Evolutionary conservation across 108 stramenopile genomes (phyloP).

Genomic region (Tribonema minus): DNA sequence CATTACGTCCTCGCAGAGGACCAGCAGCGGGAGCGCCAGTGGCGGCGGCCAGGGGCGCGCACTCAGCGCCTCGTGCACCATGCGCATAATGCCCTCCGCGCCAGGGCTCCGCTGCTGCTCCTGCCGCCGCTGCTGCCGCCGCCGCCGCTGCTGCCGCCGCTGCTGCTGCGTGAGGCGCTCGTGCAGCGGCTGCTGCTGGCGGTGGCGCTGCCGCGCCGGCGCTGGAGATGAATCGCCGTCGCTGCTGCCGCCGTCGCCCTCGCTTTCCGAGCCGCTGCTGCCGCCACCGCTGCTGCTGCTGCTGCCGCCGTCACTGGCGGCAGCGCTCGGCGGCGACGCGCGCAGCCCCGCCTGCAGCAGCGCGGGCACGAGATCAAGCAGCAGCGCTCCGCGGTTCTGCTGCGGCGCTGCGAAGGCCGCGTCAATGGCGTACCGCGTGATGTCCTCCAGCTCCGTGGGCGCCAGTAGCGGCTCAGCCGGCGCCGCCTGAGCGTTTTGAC

Average conservation of each 20-base stretch:
- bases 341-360: background rate
- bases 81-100: background rate
- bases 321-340: background rate
- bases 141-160: no score
- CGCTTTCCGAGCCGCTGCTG: background rate
- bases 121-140: no score
- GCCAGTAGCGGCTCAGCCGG: background rate
- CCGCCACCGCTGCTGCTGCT: background rate
- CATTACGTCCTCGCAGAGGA: slow-evolving; percentile 12
- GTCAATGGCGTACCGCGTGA: background rate
- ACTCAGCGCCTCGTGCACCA: slow-evolving; percentile 1
- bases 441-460: background rate
- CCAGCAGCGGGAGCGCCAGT: slow-evolving; percentile 19
- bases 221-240: no score
- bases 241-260: background rate
- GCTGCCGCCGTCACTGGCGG: background rate
- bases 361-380: slow-evolving; percentile 21
- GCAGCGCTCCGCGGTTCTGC: slow-evolving; percentile 9
- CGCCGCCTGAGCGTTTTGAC: background rate
- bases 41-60: slow-evolving; percentile 21
- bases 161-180: no score
- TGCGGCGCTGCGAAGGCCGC: background rate
- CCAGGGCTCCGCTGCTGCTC: background rate
- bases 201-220: no score
- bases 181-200: no score